Evolutionary conservation across 768 basidiomycete species (phyloP).

Genomic region (Udeniomyces megalosporus): DNA sequence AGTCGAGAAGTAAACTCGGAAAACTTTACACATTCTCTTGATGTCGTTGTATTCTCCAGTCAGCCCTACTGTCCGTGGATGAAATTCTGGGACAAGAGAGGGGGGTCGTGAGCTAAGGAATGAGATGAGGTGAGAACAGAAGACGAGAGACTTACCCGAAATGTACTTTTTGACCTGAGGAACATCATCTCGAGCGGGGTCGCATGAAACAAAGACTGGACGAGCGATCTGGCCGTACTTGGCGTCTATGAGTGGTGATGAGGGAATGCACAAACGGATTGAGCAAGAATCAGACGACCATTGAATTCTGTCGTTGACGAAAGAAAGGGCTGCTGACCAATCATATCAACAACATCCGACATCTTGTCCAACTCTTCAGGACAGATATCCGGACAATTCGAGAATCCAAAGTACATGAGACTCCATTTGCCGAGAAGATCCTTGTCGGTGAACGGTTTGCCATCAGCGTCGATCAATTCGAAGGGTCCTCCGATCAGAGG

Average conservation of each 20-base stretch:
- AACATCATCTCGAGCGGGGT: conserved; percentile 76
- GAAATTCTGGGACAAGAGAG: conserved; percentile 46
- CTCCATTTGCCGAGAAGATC: conserved; percentile 80
- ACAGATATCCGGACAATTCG: conserved; percentile 98
- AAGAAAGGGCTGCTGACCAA: conserved; percentile 56
- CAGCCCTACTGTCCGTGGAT: conserved; percentile 73
- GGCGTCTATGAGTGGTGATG: conserved; percentile 38
- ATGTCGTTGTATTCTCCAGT: conserved; percentile 69
- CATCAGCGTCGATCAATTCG: conserved; percentile 38
- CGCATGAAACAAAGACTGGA: conserved; percentile 89
- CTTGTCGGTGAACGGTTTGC: conserved; percentile 59
- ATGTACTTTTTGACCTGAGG: conserved; percentile 35
- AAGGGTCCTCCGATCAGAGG: conserved; percentile 89
- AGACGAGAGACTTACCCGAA: conserved; percentile 25
- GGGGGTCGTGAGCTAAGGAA: conserved; percentile 16
- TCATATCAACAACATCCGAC: conserved; percentile 50
- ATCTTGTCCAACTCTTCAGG: conserved; percentile 96
- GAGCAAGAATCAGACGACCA: neutral
- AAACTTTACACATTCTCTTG: conserved; percentile 81
- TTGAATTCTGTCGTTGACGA: neutral
- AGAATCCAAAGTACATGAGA: conserved; percentile 74
- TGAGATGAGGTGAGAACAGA: neutral
- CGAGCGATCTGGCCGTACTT: conserved; percentile 53
- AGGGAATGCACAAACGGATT: neutral
- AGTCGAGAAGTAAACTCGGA: conserved; percentile 96